Base-by-base conservation (phyloP, 1,139 yeast genomes). In the Candida mesenterica region DNA sequence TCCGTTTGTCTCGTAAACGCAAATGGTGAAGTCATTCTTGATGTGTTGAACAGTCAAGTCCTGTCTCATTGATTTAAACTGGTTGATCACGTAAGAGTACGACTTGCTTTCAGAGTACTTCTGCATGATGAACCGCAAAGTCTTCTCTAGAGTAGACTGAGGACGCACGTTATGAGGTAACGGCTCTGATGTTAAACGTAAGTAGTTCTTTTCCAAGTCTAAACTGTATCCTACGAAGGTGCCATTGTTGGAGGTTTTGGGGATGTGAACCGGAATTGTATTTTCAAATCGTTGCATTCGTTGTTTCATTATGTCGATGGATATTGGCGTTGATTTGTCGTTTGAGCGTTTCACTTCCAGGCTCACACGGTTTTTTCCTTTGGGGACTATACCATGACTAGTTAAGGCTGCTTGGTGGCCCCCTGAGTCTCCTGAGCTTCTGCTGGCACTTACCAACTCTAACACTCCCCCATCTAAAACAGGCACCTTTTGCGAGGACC, bases 41-140 rank as follows among this genome's bases (percentile, higher is more conserved):
- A 92, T 82, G 55, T 86, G 87, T 59, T 92, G 98, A 6, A 92
- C 97, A 4, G 95, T 86, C 46, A 92, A 63, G 61, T 92, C 98
- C 58, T 92, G 98, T 48, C 98, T 70, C 43, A 92, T 72, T 0
- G 97, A 85, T 58, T 90, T 90, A 55, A 90, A 77, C 58, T 92
- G 98, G 57, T 87, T 94, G 53, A 92, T 84, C 6, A 87, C 62
- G 56, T 90, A 92, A 18, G 82, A 72, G 55, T 92, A 92, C 39
- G 72, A 69, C 4, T 66, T 66, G 31, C 71, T 71, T 16, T 75
- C 75, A 5, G 64, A 62, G 65, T 80, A 82, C 49, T 82, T 82
- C 6, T 61, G 54, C 45, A 78, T 60, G 5, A 92, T 69, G 37
- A 71, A 57, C 20, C 66, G 68, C 30, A 84, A 62, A 2, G 96